phyloP scores from a whole-genome alignment of 139 green algal species.

The Auxenochlorella pyrenoidosa region DNA sequence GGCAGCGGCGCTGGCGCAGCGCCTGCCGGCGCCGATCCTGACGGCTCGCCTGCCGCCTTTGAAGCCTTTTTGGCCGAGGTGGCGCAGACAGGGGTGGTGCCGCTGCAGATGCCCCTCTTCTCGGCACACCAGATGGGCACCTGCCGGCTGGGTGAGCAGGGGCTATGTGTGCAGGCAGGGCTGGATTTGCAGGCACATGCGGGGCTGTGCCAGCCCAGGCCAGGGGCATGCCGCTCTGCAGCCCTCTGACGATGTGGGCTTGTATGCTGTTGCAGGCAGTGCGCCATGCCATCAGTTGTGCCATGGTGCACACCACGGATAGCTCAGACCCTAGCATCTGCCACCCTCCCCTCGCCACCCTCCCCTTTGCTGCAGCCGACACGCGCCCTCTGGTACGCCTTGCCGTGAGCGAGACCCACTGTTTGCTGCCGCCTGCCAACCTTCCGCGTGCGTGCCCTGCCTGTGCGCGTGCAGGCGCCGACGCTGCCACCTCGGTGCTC shows the following conservation, averaged over 20 bases:
- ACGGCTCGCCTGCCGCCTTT: conserved; percentile 17
- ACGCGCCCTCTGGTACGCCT: too few relatives aligned
- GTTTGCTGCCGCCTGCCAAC: not conserved
- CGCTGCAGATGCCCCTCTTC: conserved; percentile 51
- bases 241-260: too few relatives aligned
- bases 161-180: not conserved
- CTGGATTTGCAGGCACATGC: not conserved
- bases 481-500: conserved; percentile 49
- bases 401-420: too few relatives aligned
- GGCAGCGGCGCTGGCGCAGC: not conserved
- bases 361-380: too few relatives aligned
- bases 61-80: conserved; percentile 47
- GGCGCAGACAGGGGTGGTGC: conserved; percentile 11
- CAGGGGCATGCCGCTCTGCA: too few relatives aligned
- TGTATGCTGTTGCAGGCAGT: too few relatives aligned
- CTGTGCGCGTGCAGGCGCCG: not conserved
- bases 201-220: not conserved
- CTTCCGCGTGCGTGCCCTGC: too few relatives aligned
- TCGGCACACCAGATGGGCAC: conserved; percentile 80
- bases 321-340: too few relatives aligned
- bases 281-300: too few relatives aligned
- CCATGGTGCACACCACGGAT: too few relatives aligned
- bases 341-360: too few relatives aligned
- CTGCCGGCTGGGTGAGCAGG: conserved; percentile 61
- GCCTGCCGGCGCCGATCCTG: not conserved